Evolutionary conservation across 352 stramenopile genomes (phyloP).

Genomic region (Phytopythium mirpurense): DNA sequence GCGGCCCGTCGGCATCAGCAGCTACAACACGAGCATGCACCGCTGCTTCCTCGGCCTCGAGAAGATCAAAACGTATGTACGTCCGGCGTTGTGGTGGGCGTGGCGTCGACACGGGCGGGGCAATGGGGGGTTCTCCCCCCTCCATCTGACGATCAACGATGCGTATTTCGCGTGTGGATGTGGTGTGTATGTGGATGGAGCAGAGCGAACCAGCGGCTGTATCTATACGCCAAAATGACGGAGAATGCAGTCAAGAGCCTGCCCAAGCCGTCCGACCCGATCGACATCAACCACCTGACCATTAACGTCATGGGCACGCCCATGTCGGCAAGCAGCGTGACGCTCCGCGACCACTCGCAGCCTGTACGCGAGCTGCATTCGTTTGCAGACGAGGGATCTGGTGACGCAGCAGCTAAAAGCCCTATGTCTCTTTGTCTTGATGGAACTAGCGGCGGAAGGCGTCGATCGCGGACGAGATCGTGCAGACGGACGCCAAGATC

Average conservation of each 20-base stretch:
- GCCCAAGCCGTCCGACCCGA: constrained; percentile 40
- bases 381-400: too few relatives aligned
- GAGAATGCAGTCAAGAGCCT: constrained; percentile 70
- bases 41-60: constrained; percentile 80
- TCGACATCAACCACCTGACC: constrained; percentile 57
- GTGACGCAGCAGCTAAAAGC: too few relatives aligned
- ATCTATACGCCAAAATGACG: constrained; percentile 80
- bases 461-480: constrained; percentile 67
- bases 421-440: not conserved
- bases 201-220: constrained; percentile 60
- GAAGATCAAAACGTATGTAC: constrained; percentile 65
- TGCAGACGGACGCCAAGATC: constrained; percentile 64
- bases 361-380: too few relatives aligned
- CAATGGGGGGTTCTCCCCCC: too few relatives aligned
- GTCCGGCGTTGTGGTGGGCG: too few relatives aligned
- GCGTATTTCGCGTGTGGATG: too few relatives aligned
- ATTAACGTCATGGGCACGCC: constrained; percentile 60
- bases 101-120: too few relatives aligned
- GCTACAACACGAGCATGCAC: constrained; percentile 83
- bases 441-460: constrained; percentile 24
- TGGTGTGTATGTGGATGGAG: constrained; percentile 2
- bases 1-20: constrained; percentile 65
- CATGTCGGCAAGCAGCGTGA: constrained; percentile 16
- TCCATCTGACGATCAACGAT: too few relatives aligned
- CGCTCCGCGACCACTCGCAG: constrained; percentile 18